Conservation (phyloP, 495 filamentous ascomycete genomes). For the Penicillium ucsense region DNA sequence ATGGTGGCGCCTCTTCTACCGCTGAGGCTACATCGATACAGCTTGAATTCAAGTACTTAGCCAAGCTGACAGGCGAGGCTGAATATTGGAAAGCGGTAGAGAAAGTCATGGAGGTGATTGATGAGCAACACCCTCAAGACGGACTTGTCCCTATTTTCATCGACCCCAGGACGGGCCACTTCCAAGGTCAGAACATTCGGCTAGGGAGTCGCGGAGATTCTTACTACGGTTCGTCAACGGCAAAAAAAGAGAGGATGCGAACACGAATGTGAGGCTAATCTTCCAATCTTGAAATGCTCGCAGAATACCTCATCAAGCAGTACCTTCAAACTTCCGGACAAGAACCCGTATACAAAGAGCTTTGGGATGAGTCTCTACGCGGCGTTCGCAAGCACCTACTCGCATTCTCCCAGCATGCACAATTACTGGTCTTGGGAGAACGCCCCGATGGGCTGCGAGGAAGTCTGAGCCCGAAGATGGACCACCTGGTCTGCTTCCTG, state of each 20-base stretch:
- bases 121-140: slow-evolving; percentile 65
- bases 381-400: slow-evolving; percentile 89
- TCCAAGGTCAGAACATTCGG: slow-evolving; percentile 75
- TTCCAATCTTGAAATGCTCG: neutral
- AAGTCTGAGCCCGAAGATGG: slow-evolving; percentile 78
- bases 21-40: slow-evolving; percentile 88
- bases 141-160: slow-evolving; percentile 90
- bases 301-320: slow-evolving; percentile 93
- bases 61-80: slow-evolving; percentile 86
- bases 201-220: slow-evolving; percentile 90
- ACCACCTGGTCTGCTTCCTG: slow-evolving; percentile 96
- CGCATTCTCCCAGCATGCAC: slow-evolving; percentile 70
- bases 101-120: slow-evolving; percentile 82
- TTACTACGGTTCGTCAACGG: slow-evolving; percentile 60
- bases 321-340: slow-evolving; percentile 84
- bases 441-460: slow-evolving; percentile 62
- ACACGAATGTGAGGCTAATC: too few species aligned
- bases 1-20: slow-evolving; percentile 86
- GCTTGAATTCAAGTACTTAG: slow-evolving; percentile 95
- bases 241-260: too few species aligned
- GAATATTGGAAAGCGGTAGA: slow-evolving; percentile 86
- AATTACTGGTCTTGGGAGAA: slow-evolving; percentile 80
- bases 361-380: slow-evolving; percentile 81
- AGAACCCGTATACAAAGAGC: slow-evolving; percentile 77
- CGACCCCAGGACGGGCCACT: slow-evolving; percentile 65